phyloP scores from a whole-genome alignment of 805 yeast species.

The Monosporozyma aerobia region DNA sequence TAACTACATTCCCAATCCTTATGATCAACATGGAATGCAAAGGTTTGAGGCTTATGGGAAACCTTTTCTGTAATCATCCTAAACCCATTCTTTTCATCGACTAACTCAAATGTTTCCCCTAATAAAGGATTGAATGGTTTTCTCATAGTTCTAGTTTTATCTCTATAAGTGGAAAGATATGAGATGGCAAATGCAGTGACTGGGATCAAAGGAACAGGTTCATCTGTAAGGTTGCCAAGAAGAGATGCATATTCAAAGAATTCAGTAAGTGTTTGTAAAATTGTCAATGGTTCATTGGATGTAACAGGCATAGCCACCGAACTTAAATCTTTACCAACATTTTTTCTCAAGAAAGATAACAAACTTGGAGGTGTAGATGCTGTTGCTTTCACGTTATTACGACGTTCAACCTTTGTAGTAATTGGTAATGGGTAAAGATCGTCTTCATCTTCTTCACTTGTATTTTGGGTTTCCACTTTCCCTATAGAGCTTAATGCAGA shows the following conservation, averaged over 20 bases:
- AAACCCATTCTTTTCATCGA: slow-evolving; percentile 71
- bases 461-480: background rate
- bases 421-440: slow-evolving; percentile 62
- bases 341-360: slow-evolving; percentile 70
- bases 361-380: slow-evolving; percentile 72
- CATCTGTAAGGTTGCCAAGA: slow-evolving; percentile 49
- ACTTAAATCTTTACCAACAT: slow-evolving; percentile 84
- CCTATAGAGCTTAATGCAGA: background rate
- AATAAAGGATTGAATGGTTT: slow-evolving; percentile 93
- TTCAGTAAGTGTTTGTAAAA: slow-evolving; percentile 74
- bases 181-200: slow-evolving; percentile 75
- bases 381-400: slow-evolving; percentile 50
- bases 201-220: slow-evolving; percentile 50
- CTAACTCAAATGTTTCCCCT: slow-evolving; percentile 89
- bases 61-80: slow-evolving; percentile 80
- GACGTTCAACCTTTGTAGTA: slow-evolving; percentile 37
- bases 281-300: slow-evolving; percentile 82
- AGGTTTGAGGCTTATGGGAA: slow-evolving; percentile 68
- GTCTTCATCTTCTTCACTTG: slow-evolving; percentile 1
- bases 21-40: slow-evolving; percentile 73
- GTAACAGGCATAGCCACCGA: slow-evolving; percentile 90
- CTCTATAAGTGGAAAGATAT: slow-evolving; percentile 58
- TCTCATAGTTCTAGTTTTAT: slow-evolving; percentile 65
- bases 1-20: slow-evolving; percentile 59
- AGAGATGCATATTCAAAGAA: slow-evolving; percentile 65